A percentile compares a stretch with the other conserved stretches of the same genome.
phyloP scores from a whole-genome alignment of 768 basidiomycete genomes.

The Tricholoma hemisulphureum region DNA sequence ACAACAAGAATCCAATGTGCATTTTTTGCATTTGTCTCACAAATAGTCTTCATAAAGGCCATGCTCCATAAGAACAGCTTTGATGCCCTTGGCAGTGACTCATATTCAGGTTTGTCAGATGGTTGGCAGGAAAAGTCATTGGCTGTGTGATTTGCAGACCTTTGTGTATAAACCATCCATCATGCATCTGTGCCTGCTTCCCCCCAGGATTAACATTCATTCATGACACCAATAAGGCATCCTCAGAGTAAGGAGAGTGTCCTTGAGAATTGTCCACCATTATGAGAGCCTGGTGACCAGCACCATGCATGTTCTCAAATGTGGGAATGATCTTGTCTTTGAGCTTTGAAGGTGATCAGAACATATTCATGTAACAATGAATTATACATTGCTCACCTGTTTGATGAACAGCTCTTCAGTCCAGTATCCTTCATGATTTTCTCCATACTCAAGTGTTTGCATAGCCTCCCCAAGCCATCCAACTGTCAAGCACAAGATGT shows the following conservation, averaged over 20 bases:
- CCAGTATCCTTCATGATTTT: too few relatives aligned
- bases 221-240: constrained; percentile 25
- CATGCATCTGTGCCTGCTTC: too few relatives aligned
- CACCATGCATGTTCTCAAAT: constrained; percentile 4
- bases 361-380: not conserved
- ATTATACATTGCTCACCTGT: too few relatives aligned
- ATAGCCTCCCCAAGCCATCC: too few relatives aligned
- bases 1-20: not conserved
- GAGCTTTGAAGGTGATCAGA: not conserved
- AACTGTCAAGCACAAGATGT: constrained; percentile 33
- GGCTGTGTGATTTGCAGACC: not conserved
- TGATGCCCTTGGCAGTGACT: not conserved
- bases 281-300: constrained; percentile 24
- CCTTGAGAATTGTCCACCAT: constrained; percentile 34
- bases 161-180: not conserved
- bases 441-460: too few relatives aligned
- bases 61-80: not conserved
- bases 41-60: not conserved
- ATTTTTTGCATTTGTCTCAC: not conserved
- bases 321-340: not conserved
- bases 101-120: not conserved
- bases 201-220: too few relatives aligned
- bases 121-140: not conserved
- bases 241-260: constrained; percentile 25
- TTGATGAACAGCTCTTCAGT: too few relatives aligned